Evolutionary conservation across 2,329 filamentous ascomycete genomes (phyloP).

Genomic region (Tricladium varicosporioides): DNA sequence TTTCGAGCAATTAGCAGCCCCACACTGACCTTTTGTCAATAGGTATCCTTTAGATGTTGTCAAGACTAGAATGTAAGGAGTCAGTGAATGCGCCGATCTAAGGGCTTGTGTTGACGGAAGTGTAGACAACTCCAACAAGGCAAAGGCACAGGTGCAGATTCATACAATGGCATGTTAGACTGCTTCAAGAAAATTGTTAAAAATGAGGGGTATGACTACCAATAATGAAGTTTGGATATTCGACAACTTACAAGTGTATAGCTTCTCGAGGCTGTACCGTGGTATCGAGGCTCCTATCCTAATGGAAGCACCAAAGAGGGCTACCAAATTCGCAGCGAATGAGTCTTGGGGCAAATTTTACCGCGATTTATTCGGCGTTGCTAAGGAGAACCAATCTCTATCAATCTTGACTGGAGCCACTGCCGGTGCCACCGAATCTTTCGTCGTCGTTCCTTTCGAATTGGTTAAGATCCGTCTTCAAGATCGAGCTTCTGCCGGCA

Average conservation of each 20-base stretch:
- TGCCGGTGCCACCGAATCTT: constrained; percentile 91
- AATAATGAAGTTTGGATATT: not conserved
- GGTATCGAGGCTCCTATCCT: constrained; percentile 94
- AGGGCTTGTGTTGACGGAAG: constrained; percentile 13
- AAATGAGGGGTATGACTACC: constrained; percentile 75
- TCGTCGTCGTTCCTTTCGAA: constrained; percentile 97
- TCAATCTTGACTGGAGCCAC: constrained; percentile 92
- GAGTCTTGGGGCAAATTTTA: constrained; percentile 98
- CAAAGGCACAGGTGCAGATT: constrained; percentile 69
- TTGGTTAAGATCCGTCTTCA: constrained; percentile 97
- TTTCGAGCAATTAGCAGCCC: constrained; percentile 6
- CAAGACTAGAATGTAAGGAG: constrained; percentile 87
- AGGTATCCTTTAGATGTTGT: constrained; percentile 99
- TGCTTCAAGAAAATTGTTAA: constrained; percentile 97
- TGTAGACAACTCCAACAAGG: constrained; percentile 82
- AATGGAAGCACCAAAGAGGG: constrained; percentile 96
- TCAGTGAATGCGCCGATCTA: not conserved
- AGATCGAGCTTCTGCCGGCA: constrained; percentile 88
- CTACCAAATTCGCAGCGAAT: constrained; percentile 98
- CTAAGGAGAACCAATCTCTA: constrained; percentile 87
- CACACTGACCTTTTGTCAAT: constrained; percentile 27
- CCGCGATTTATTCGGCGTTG: constrained; percentile 77
- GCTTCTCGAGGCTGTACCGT: constrained; percentile 87
- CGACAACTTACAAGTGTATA: constrained; percentile 37
- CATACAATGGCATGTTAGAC: constrained; percentile 96